Evolutionary conservation across 208 protist species (phyloP), one percentile per base, ranked within the genome.

Genomic region (Acanthamoeba castellanii): DNA sequence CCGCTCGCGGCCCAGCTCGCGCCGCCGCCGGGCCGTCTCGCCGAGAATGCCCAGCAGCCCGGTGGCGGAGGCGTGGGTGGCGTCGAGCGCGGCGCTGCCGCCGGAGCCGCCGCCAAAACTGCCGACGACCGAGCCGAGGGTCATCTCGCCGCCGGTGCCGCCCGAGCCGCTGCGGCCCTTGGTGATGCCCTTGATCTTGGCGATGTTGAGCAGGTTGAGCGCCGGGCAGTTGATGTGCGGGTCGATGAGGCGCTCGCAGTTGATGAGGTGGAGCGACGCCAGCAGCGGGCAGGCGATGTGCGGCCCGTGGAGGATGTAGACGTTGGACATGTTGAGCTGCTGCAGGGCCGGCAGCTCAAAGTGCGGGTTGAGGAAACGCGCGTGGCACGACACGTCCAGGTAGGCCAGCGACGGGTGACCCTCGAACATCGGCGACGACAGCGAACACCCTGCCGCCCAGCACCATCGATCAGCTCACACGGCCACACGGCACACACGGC

Each of bases 241-340:
- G n/a, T 90, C 82, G 82, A 90, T 90, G 22, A 90, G 52, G 14
- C 82, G 47, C 34, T 90, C 82, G 57, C 82, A 90, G 82, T 90
- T 90, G 52, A 90, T 37, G 57, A 90, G 82, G 52, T 66, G n/a
- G n/a, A 90, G 57, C n/a, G 82, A 57, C 4, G 45, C 14, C 8
- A 90, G 34, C 5, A 8, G 47, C 32, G 82, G 57, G 50, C 82
- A 90, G 11, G 82, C 47, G 47, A 90, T 90, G 50, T 90, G 82
- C 57, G 82, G 82, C 5, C 30, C 9, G 32, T 90, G 82, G 52
- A 90, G 82, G 32, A 90, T 90, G 82, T 37, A 64, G 14, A 90
- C 82, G 82, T 90, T 6, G 11, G 82, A 90, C 47, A 90, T 5
- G 82, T 70, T 90, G 52, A 90, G 57, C 82, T 90, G 52, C 30